Percentiles rank a stretch among this genome's conserved stretches.
phyloP scores from a whole-genome alignment of 345 rosid genomes.

The Murraya paniculata region DNA sequence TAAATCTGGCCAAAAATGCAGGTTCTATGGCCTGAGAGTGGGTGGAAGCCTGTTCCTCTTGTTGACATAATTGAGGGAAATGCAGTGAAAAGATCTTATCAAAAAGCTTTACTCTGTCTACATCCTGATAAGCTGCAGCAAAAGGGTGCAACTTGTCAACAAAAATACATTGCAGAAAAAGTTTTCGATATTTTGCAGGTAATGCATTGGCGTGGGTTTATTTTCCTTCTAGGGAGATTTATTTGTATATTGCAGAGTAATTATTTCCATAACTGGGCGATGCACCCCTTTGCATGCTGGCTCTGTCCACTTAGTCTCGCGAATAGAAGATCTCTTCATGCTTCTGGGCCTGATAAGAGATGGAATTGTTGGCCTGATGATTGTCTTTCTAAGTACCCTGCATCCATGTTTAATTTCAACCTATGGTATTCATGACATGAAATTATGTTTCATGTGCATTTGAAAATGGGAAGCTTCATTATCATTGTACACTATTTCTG shows the following conservation, averaged over 20 bases:
- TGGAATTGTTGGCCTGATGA: neutral
- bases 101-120: conserved; percentile 77
- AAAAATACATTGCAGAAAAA: conserved; percentile 69
- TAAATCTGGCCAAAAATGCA: conserved; percentile 20
- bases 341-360: neutral
- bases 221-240: neutral
- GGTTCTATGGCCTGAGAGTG: conserved; percentile 89
- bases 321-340: neutral
- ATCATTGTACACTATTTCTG: neutral
- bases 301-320: neutral
- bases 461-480: neutral
- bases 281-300: neutral
- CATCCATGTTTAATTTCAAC: neutral
- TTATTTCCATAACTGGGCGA: neutral
- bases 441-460: neutral
- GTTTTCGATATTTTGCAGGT: conserved; percentile 91
- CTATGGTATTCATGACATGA: neutral
- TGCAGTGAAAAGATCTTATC: conserved; percentile 82
- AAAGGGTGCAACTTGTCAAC: conserved; percentile 66
- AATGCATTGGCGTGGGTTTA: neutral
- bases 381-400: neutral
- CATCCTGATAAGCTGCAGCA: conserved; percentile 98
- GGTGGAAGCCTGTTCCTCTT: conserved; percentile 88
- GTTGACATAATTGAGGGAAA: conserved; percentile 83
- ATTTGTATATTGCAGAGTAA: neutral